Evolutionary conservation across 768 basidiomycete species (phyloP).

Genomic region (Boletus speciosus): DNA sequence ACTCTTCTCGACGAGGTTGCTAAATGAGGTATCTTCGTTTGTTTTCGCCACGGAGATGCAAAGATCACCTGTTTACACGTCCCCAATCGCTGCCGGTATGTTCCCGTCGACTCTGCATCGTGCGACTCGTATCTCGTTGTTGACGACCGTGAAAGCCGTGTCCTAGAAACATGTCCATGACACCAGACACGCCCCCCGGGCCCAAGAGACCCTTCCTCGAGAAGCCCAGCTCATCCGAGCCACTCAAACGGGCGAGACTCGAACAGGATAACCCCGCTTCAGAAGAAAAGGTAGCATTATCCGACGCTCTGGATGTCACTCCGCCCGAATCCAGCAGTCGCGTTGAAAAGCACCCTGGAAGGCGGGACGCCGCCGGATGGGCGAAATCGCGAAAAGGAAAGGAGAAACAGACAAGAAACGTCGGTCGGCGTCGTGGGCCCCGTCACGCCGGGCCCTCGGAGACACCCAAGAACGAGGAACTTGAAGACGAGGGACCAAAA

Average conservation of each 20-base stretch:
- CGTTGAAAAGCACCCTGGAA: constrained; percentile 4
- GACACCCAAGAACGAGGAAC: constrained; percentile 14
- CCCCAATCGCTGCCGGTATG: not conserved
- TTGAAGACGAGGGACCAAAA: constrained; percentile 29
- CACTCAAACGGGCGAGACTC: constrained; percentile 12
- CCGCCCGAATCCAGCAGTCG: not conserved
- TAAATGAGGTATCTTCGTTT: constrained; percentile 17
- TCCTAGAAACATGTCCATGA: constrained; percentile 1
- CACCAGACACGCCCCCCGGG: not conserved
- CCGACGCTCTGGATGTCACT: not conserved
- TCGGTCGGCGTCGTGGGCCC: constrained; percentile 41
- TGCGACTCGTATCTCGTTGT: not conserved
- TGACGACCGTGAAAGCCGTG: not conserved
- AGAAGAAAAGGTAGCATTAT: not conserved
- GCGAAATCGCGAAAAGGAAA: constrained; percentile 34
- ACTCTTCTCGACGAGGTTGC: not conserved
- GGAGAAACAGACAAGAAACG: constrained; percentile 36
- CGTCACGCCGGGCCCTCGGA: constrained; percentile 35
- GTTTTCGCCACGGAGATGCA: constrained; percentile 11
- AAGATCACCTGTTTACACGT: not conserved
- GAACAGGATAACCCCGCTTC: not conserved
- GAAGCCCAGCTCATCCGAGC: not conserved
- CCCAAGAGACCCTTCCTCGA: constrained; percentile 8
- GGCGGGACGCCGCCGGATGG: constrained; percentile 31
- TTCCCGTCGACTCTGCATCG: not conserved